Evolutionary conservation across 768 basidiomycete genomes (phyloP).

Genomic region (Termitomyces bulborhizus): DNA sequence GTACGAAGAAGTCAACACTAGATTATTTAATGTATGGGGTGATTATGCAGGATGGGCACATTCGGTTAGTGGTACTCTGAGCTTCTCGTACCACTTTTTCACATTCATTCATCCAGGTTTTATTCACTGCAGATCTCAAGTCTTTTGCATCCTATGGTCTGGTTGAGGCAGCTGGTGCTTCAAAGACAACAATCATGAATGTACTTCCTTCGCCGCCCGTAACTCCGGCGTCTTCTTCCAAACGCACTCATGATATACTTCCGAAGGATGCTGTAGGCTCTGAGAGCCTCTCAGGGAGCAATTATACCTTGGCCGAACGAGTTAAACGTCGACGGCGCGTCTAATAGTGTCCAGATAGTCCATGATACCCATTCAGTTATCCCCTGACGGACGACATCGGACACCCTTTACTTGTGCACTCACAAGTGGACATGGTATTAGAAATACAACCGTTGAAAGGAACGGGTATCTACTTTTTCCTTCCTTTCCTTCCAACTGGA

Average conservation of each 20-base stretch:
- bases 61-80: slow-evolving; percentile 39
- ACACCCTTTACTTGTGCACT: too few species aligned
- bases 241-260: slow-evolving; percentile 20
- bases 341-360: not conserved
- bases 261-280: not conserved
- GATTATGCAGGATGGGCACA: slow-evolving; percentile 90
- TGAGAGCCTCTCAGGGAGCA: slow-evolving; percentile 1
- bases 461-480: slow-evolving; percentile 15
- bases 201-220: slow-evolving; percentile 20
- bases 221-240: slow-evolving; percentile 24
- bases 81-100: not conserved
- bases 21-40: slow-evolving; percentile 67
- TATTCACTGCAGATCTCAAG: slow-evolving; percentile 73
- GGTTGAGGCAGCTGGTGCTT: slow-evolving; percentile 5
- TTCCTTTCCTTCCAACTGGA: slow-evolving; percentile 18
- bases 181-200: not conserved
- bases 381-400: too few species aligned
- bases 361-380: not conserved
- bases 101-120: slow-evolving; percentile 35
- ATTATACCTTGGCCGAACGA: slow-evolving; percentile 29
- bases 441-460: not conserved
- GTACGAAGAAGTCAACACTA: slow-evolving; percentile 65
- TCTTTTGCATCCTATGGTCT: slow-evolving; percentile 58
- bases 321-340: slow-evolving; percentile 34
- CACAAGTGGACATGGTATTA: not conserved